phyloP scores from a whole-genome alignment of 2,329 filamentous ascomycete genomes.

The Paraphoma sp. region DNA sequence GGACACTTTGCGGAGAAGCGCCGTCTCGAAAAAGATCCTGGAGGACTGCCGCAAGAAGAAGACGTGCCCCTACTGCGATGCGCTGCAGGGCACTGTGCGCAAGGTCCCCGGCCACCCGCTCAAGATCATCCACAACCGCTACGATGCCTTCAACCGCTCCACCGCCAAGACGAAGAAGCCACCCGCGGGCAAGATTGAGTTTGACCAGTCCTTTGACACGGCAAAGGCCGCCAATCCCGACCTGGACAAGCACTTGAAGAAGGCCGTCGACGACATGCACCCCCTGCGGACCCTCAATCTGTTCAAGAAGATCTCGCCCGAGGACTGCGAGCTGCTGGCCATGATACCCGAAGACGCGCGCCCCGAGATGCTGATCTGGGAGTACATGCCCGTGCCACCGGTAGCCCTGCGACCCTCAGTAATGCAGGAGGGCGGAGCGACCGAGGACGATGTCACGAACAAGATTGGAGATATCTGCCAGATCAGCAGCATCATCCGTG shows the following conservation, averaged over 20 bases:
- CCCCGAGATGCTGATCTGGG: constrained; percentile 98
- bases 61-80: constrained; percentile 78
- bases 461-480: constrained; percentile 97
- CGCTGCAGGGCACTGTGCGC: constrained; percentile 88
- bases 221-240: constrained; percentile 81
- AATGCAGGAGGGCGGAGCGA: constrained; percentile 89
- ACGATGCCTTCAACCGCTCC: constrained; percentile 84
- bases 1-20: constrained; percentile 84
- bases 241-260: constrained; percentile 87
- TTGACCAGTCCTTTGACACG: constrained; percentile 83
- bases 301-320: constrained; percentile 83
- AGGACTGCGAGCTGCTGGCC: constrained; percentile 89
- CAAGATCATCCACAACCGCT: constrained; percentile 95
- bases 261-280: constrained; percentile 93
- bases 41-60: constrained; percentile 89
- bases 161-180: constrained; percentile 84
- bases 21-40: constrained; percentile 86
- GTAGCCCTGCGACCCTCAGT: constrained; percentile 95
- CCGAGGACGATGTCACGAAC: constrained; percentile 94
- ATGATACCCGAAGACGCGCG: constrained; percentile 85
- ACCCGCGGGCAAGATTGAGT: constrained; percentile 80
- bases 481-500: constrained; percentile 85
- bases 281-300: constrained; percentile 87
- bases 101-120: constrained; percentile 83
- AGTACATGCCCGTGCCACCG: constrained; percentile 90